Evolutionary conservation across 768 basidiomycete species (phyloP).

Genomic region (Pleurotus sapidus): DNA sequence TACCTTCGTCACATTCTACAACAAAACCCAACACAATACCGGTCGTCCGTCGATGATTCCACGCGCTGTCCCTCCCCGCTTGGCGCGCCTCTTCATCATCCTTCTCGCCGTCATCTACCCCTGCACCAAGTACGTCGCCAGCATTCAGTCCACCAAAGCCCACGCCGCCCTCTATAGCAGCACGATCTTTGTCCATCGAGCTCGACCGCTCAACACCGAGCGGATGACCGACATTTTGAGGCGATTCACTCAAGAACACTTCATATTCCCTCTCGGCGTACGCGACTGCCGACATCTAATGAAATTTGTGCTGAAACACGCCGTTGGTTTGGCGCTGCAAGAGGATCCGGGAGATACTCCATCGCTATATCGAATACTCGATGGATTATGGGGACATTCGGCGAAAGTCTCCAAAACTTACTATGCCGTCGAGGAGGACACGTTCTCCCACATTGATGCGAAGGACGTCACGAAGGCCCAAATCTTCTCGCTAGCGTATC

Average conservation of each 20-base stretch:
- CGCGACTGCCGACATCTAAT: constrained; percentile 1
- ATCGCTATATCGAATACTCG: not conserved
- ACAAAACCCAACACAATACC: constrained; percentile 11
- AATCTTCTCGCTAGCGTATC: not conserved
- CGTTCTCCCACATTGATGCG: not conserved
- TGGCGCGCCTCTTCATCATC: constrained; percentile 3
- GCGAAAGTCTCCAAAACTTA: not conserved
- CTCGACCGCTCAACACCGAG: not conserved
- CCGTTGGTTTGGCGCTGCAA: not conserved
- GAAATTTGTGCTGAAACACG: not conserved
- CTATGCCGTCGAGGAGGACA: not conserved
- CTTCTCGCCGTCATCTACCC: constrained; percentile 8
- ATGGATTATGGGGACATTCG: constrained; percentile 6
- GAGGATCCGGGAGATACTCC: not conserved
- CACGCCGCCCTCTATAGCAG: not conserved
- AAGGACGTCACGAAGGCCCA: not conserved
- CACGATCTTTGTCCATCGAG: constrained; percentile 6
- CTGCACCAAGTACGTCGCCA: constrained; percentile 1
- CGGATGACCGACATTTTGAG: not conserved
- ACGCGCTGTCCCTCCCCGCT: not conserved
- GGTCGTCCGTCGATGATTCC: constrained; percentile 1
- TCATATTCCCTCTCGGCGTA: not conserved
- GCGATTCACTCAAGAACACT: not conserved
- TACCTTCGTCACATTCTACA: constrained; percentile 10
- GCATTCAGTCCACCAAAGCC: not conserved